Evolutionary conservation across 2,329 filamentous ascomycete genomes (phyloP).

Genomic region (Aspergillus jensenii): DNA sequence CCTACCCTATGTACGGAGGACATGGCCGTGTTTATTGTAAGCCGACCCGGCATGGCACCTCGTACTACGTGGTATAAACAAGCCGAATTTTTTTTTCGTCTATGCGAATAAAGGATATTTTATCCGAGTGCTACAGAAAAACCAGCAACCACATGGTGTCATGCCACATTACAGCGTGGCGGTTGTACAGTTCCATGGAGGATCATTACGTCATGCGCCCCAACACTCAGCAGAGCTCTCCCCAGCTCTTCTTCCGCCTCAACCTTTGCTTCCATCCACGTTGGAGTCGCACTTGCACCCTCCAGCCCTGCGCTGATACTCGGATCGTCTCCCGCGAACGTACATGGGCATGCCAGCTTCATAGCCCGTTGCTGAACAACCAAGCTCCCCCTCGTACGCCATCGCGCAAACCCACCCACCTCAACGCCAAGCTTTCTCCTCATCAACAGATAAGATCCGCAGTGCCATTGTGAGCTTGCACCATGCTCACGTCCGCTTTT

Average conservation of each 20-base stretch:
- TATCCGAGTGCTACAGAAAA: not conserved
- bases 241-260: slow-evolving; percentile 2
- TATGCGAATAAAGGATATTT: not conserved
- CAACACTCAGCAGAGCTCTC: not conserved
- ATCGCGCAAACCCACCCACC: not conserved
- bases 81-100: no score
- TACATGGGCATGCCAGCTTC: not conserved
- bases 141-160: not conserved
- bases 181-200: not conserved
- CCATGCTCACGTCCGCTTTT: slow-evolving; percentile 3
- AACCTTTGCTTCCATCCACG: not conserved
- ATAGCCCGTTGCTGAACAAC: not conserved
- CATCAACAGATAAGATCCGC: not conserved
- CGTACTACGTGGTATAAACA: no score
- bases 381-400: not conserved
- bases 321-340: not conserved
- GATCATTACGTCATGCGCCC: slow-evolving; percentile 3
- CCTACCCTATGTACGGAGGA: no score
- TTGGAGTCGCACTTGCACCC: not conserved
- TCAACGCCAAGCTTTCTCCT: slow-evolving; percentile 5
- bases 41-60: no score
- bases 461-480: not conserved
- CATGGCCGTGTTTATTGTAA: no score
- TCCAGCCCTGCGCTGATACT: not conserved
- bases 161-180: not conserved